phyloP scores from a whole-genome alignment of 768 basidiomycete species.

The Mycena filopes region DNA sequence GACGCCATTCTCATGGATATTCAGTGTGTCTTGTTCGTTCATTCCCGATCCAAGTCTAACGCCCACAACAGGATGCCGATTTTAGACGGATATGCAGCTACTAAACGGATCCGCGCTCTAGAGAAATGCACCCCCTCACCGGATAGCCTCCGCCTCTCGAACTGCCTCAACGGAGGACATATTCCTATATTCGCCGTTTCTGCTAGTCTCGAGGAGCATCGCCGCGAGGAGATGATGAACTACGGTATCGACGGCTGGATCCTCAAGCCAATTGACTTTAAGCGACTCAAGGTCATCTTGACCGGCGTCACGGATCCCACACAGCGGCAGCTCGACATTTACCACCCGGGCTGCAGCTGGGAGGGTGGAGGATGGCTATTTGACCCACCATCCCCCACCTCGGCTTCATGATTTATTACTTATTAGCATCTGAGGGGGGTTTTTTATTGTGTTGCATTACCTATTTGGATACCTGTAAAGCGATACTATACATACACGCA shows the following conservation, averaged over 20 bases:
- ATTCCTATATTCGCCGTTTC: conserved; percentile 88
- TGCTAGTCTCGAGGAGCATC: conserved; percentile 71
- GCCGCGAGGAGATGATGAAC: conserved; percentile 61
- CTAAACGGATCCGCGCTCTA: conserved; percentile 69
- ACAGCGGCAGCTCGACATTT: conserved; percentile 64
- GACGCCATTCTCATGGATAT: conserved; percentile 88
- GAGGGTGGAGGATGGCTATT: conserved; percentile 72
- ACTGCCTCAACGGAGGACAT: conserved; percentile 62
- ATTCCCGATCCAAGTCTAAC: background rate
- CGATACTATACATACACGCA: too few species aligned
- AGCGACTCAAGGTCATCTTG: conserved; percentile 67
- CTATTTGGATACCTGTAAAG: too few species aligned
- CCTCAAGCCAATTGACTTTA: conserved; percentile 85
- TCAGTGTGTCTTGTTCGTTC: conserved; percentile 59
- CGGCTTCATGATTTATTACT: conserved; percentile 5
- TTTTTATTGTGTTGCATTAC: background rate
- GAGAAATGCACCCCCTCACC: conserved; percentile 50
- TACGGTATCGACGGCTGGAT: conserved; percentile 85
- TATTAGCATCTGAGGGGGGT: background rate
- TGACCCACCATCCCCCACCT: background rate
- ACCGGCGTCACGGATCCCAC: conserved; percentile 64
- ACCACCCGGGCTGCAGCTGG: conserved; percentile 64
- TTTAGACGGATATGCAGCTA: conserved; percentile 77
- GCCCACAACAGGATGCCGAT: conserved; percentile 74
- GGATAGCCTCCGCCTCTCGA: conserved; percentile 49